These are phyloP conservation scores for Calycina herbarum DNA, from an alignment of 2,329 filamentous ascomycete genomes.

Conservation along the genomic window DNA sequence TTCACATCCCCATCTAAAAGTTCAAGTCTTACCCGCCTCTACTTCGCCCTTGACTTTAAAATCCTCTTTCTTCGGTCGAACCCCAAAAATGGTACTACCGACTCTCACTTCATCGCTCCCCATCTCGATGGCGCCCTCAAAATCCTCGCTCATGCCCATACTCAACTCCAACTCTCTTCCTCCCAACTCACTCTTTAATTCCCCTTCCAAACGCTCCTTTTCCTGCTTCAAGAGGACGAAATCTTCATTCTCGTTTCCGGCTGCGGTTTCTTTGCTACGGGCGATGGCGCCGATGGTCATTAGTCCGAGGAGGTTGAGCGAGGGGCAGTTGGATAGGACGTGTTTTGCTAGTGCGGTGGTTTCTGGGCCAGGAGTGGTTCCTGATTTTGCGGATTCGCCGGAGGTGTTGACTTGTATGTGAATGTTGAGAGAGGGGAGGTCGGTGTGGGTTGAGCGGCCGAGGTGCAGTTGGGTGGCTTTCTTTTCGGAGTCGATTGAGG, in stretches of 20 bases:
- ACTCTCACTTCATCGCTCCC: slow-evolving; percentile 90
- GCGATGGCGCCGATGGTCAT: slow-evolving; percentile 99
- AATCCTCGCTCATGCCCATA: slow-evolving; percentile 99
- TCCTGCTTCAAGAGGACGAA: slow-evolving; percentile 70
- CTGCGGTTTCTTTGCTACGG: slow-evolving; percentile 69
- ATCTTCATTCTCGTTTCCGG: slow-evolving; percentile 87
- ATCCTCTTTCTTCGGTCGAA: slow-evolving; percentile 55
- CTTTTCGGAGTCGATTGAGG: slow-evolving; percentile 83
- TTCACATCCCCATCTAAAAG: not conserved
- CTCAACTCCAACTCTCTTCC: slow-evolving; percentile 74
- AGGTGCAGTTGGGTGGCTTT: slow-evolving; percentile 83
- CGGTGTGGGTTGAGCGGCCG: slow-evolving; percentile 53
- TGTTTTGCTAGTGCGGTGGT: slow-evolving; percentile 65
- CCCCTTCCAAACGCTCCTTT: slow-evolving; percentile 66
- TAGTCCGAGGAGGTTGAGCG: slow-evolving; percentile 73
- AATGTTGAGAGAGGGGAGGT: slow-evolving; percentile 47
- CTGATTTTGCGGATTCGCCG: slow-evolving; percentile 82
- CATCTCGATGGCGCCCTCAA: slow-evolving; percentile 79
- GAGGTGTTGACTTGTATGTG: slow-evolving; percentile 97
- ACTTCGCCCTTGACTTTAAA: slow-evolving; percentile 26
- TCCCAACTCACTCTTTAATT: slow-evolving; percentile 61
- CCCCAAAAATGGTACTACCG: slow-evolving; percentile 91
- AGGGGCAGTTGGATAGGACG: slow-evolving; percentile 69
- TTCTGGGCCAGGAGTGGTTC: slow-evolving; percentile 67
- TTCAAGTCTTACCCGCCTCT: slow-evolving; percentile 22